Conservation (phyloP, 2,329 filamentous ascomycete species). For the Nemania bipapillata region DNA sequence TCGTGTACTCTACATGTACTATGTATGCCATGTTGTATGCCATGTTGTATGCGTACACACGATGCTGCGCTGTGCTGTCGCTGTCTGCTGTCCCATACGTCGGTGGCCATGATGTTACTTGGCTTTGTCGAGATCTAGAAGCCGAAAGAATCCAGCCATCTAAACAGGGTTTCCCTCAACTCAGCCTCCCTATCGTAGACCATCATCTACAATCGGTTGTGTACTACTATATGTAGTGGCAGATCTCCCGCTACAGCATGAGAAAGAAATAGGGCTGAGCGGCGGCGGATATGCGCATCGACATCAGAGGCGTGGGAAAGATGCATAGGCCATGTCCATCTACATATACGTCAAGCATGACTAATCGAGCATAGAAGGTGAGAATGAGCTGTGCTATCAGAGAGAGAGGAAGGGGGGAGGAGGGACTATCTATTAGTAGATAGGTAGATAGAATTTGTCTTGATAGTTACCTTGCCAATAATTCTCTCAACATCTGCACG, state of each 20-base stretch:
- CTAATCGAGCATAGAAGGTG: not conserved
- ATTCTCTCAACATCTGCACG: not conserved
- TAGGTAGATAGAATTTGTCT: not conserved
- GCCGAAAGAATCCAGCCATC: not conserved
- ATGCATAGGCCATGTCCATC: too few relatives aligned
- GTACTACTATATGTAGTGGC: not conserved
- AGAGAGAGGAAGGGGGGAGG: not conserved
- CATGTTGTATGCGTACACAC: not conserved
- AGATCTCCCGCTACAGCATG: not conserved
- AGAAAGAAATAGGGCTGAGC: not conserved
- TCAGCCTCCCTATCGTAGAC: conserved; percentile 1
- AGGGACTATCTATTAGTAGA: not conserved
- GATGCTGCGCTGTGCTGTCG: not conserved
- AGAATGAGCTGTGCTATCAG: not conserved
- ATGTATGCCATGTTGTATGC: not conserved
- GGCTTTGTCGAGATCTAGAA: not conserved
- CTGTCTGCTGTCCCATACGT: not conserved
- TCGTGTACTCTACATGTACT: too few relatives aligned
- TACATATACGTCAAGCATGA: not conserved
- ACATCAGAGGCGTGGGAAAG: conserved; percentile 2
- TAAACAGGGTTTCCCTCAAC: not conserved
- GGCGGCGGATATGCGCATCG: not conserved
- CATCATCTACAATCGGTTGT: not conserved
- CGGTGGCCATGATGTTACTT: too few relatives aligned
- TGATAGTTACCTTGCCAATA: not conserved